Percentiles rank a stretch among this genome's conserved stretches.
Conservation (phyloP, 306 rosid genomes). For the Cucumis melo region DNA sequence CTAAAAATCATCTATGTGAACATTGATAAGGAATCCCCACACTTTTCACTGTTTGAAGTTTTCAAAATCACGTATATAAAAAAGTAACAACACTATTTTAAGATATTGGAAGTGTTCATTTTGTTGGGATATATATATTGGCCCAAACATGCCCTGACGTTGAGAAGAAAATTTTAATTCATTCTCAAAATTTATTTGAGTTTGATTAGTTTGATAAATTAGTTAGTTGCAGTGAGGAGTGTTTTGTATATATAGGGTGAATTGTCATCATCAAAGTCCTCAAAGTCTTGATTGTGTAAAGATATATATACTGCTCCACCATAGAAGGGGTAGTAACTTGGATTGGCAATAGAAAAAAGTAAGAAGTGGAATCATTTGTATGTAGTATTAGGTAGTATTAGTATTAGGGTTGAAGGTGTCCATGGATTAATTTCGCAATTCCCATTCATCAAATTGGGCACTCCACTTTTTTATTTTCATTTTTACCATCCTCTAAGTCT, state of each 20-base stretch:
- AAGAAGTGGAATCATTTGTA: too few species aligned
- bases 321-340: too few species aligned
- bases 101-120: neutral
- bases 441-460: too few species aligned
- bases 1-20: too few species aligned
- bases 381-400: too few species aligned
- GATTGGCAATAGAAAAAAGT: too few species aligned
- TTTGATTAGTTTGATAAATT: neutral
- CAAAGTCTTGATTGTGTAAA: constrained; percentile 3
- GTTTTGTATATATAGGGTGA: constrained; percentile 7
- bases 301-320: too few species aligned
- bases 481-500: too few species aligned
- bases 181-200: neutral
- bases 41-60: neutral
- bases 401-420: too few species aligned
- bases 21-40: too few species aligned
- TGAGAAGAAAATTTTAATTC: neutral
- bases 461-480: too few species aligned
- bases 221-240: constrained; percentile 12
- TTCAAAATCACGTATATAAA: neutral
- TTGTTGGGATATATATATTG: neutral
- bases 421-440: too few species aligned
- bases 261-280: constrained; percentile 28
- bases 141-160: neutral
- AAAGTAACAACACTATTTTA: neutral